A percentile compares a stretch with the other conserved stretches of the same genome.
Evolutionary conservation across 2,329 filamentous ascomycete genomes (phyloP).

Genomic region (Apiospora aurea): DNA sequence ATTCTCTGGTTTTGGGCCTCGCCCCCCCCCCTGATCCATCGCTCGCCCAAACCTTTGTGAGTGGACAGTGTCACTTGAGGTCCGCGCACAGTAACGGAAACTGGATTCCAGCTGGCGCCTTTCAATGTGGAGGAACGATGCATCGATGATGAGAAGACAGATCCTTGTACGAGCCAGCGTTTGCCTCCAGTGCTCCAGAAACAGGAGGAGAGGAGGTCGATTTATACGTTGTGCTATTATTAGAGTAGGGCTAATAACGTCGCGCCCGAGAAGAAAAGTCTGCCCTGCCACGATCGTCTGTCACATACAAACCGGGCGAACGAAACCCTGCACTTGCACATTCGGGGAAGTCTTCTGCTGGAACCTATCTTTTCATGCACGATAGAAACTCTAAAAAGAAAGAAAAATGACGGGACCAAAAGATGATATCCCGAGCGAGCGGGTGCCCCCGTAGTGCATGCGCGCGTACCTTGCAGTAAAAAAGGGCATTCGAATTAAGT

Average conservation of each 20-base stretch:
- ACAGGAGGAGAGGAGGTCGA: neutral
- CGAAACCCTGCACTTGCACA: constrained; percentile 2
- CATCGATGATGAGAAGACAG: neutral
- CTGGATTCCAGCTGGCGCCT: neutral
- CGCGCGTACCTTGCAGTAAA: constrained; percentile 19
- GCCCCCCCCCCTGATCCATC: neutral
- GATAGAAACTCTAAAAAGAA: neutral
- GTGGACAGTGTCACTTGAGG: neutral
- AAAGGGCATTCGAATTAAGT: neutral
- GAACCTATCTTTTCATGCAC: neutral
- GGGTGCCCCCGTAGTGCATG: constrained; percentile 15
- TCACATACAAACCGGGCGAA: constrained; percentile 18
- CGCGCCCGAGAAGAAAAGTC: neutral
- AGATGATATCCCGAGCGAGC: neutral
- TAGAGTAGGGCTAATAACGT: neutral
- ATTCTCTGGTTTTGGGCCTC: neutral
- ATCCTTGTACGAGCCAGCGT: neutral
- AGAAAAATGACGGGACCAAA: neutral
- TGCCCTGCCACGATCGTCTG: neutral
- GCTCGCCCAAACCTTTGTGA: neutral
- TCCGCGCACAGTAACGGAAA: neutral
- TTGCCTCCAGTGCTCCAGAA: neutral
- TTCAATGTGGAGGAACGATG: neutral
- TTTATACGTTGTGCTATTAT: constrained; percentile 10
- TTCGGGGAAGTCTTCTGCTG: neutral